A percentile compares a stretch with the other conserved stretches of the same genome.
phyloP scores from a whole-genome alignment of 139 green algal species.

The Astrephomene gubernaculifera region DNA sequence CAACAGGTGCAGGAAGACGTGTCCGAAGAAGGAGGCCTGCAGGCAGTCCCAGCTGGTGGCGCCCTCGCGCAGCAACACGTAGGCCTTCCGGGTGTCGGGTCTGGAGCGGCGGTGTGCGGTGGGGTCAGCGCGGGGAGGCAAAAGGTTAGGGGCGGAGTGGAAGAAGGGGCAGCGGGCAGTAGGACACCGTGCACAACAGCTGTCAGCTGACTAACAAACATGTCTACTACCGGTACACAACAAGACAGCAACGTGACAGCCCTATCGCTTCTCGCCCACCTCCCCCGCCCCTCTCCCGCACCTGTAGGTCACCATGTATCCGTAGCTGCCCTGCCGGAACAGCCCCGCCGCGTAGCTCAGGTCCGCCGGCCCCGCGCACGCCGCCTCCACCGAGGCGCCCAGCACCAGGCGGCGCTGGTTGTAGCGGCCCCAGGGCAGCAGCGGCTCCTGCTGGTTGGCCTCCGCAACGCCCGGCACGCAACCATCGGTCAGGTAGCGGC shows the following conservation, averaged over 20 bases:
- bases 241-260: too few relatives aligned
- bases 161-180: too few relatives aligned
- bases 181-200: too few relatives aligned
- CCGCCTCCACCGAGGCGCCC: constrained; percentile 77
- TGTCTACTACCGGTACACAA: too few relatives aligned
- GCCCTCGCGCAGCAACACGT: constrained; percentile 81
- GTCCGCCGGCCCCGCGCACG: constrained; percentile 66
- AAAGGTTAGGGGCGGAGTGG: too few relatives aligned
- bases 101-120: not conserved
- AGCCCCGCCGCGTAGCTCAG: constrained; percentile 57
- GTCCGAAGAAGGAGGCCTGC: constrained; percentile 76
- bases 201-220: too few relatives aligned
- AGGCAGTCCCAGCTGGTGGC: constrained; percentile 66
- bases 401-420: constrained; percentile 72
- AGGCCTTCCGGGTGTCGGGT: constrained; percentile 59
- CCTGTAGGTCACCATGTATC: constrained; percentile 78
- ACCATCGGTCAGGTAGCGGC: constrained; percentile 45
- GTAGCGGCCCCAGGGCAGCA: constrained; percentile 79
- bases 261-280: not conserved
- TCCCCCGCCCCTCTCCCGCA: not conserved
- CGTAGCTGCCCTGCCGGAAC: constrained; percentile 55
- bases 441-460: constrained; percentile 79
- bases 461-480: constrained; percentile 70
- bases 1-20: constrained; percentile 77
- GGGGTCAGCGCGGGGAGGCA: not conserved